Conservation (phyloP, 2,329 filamentous ascomycete genomes). For the Paramyrothecium sp. region DNA sequence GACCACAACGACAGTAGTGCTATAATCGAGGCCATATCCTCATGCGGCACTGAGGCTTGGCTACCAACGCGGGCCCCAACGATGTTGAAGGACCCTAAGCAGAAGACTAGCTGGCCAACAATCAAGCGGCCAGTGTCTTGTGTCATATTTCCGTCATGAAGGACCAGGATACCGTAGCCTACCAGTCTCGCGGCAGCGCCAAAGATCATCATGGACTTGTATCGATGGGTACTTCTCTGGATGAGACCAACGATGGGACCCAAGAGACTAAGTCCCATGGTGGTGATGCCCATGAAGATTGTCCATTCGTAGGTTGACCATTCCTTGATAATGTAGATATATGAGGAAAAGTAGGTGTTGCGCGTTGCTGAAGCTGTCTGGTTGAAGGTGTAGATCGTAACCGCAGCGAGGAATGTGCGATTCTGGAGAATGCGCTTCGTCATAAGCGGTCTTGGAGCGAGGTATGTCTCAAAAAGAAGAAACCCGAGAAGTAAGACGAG, state of each 20-base stretch:
- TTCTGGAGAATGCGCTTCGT: constrained; percentile 28
- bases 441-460: constrained; percentile 31
- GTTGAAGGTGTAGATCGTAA: constrained; percentile 28
- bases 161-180: constrained; percentile 33
- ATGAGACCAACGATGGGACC: constrained; percentile 32
- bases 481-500: constrained; percentile 27
- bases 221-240: constrained; percentile 35
- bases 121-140: constrained; percentile 28
- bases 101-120: not conserved
- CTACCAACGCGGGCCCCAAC: constrained; percentile 37
- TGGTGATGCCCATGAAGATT: constrained; percentile 36
- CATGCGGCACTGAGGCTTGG: constrained; percentile 40
- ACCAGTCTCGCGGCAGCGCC: constrained; percentile 32
- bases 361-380: constrained; percentile 32
- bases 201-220: constrained; percentile 24
- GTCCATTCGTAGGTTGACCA: constrained; percentile 41
- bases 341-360: constrained; percentile 35
- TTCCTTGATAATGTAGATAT: constrained; percentile 37
- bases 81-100: constrained; percentile 25
- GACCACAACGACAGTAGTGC: constrained; percentile 36
- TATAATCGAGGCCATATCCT: constrained; percentile 37
- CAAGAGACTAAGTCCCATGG: constrained; percentile 34
- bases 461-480: constrained; percentile 32
- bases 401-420: constrained; percentile 26
- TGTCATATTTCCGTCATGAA: constrained; percentile 23